Percentiles rank a stretch among this genome's conserved stretches.
These are phyloP conservation scores for Backusella circina DNA, from an alignment of 192 early-diverging fungal genomes.

Conservation along the genomic window DNA sequence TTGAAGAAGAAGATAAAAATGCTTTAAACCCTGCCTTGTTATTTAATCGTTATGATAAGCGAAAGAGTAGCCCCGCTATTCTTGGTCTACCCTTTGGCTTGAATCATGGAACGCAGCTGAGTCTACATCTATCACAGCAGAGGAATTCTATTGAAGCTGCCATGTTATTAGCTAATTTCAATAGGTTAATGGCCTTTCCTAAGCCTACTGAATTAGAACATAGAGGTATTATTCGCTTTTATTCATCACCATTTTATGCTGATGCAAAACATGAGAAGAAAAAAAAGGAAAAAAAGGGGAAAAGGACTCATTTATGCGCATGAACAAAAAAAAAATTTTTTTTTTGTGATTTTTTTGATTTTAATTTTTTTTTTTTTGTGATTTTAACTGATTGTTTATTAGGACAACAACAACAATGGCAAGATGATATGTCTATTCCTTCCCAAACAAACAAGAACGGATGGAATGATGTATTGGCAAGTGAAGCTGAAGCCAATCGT, in stretches of 20 bases:
- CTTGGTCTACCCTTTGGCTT: constrained; percentile 24
- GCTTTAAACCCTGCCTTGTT: constrained; percentile 16
- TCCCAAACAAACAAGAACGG: constrained; percentile 6
- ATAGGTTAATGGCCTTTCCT: constrained; percentile 10
- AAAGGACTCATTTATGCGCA: constrained; percentile 18
- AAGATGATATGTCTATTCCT: constrained; percentile 30
- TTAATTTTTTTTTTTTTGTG: background rate
- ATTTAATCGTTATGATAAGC: constrained; percentile 25
- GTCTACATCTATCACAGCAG: constrained; percentile 29
- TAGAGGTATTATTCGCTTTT: constrained; percentile 1
- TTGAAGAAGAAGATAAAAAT: background rate
- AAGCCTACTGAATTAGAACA: constrained; percentile 9
- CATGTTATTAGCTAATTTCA: constrained; percentile 35
- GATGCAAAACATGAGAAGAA: background rate
- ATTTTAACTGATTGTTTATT: background rate
- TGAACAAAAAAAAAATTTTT: constrained; percentile 13
- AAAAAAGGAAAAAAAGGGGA: background rate
- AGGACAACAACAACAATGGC: constrained; percentile 19
- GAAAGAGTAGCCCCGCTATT: constrained; percentile 36
- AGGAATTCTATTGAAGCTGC: constrained; percentile 38
- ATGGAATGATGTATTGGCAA: constrained; percentile 16
- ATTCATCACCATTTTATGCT: background rate
- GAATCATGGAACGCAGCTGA: constrained; percentile 11
- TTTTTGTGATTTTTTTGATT: constrained; percentile 5
- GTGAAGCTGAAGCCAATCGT: constrained; percentile 16